Conservation (phyloP, 2,329 filamentous ascomycete species). For the Botrytis hyacinthi region DNA sequence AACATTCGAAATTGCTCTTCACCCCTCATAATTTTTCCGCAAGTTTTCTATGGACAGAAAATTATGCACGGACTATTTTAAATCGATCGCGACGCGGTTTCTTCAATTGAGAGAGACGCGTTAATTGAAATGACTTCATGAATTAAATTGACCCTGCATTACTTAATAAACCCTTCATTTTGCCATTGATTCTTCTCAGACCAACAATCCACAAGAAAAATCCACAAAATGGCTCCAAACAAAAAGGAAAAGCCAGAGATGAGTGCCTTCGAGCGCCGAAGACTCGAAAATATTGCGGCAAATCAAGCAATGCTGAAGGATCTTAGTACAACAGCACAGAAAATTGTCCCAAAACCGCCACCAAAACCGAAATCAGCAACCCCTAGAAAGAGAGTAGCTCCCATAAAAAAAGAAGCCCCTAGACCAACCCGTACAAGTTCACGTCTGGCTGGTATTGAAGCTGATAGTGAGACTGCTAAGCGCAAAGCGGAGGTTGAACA, state of each 20-base stretch:
- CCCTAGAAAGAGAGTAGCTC: constrained; percentile 43
- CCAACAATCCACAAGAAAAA: background rate
- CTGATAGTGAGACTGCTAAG: constrained; percentile 60
- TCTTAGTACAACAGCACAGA: constrained; percentile 68
- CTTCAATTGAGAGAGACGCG: constrained; percentile 1
- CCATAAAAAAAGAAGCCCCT: constrained; percentile 48
- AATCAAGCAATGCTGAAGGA: constrained; percentile 81
- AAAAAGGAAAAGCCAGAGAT: constrained; percentile 51
- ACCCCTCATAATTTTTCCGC: background rate
- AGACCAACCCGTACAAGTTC: constrained; percentile 58
- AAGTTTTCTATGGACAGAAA: constrained; percentile 2
- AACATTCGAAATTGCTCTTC: background rate
- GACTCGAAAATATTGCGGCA: constrained; percentile 81
- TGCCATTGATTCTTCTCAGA: background rate
- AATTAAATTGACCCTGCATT: background rate
- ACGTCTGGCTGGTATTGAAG: constrained; percentile 54
- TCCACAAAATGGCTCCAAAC: constrained; percentile 46
- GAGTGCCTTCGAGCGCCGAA: constrained; percentile 82
- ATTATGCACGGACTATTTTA: constrained; percentile 5
- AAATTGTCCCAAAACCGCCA: constrained; percentile 58
- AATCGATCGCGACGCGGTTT: constrained; percentile 7
- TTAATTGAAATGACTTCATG: constrained; percentile 15
- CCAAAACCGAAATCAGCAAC: constrained; percentile 50
- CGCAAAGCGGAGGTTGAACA: constrained; percentile 66
- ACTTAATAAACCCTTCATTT: background rate